Evolutionary conservation across 129 eudicot genomes (phyloP), one percentile per base, ranked within the genome.

Genomic region (Saposhnikovia divaricata): DNA sequence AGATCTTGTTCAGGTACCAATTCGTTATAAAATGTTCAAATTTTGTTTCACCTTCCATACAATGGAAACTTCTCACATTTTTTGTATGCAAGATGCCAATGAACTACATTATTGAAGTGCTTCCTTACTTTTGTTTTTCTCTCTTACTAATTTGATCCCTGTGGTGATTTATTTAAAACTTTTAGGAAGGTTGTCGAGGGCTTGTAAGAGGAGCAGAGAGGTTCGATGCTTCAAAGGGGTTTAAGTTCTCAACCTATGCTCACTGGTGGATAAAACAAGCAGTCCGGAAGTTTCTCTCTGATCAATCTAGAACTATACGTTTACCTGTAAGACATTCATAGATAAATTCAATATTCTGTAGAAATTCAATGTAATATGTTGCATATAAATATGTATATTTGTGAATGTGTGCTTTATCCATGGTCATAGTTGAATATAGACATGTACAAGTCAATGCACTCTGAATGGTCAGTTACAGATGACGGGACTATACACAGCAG

Each of bases 181-280:
- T 61, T 59, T 87, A 96, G 97, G 99, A 90, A 92, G 99, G 99
- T 78, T 89, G 93, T 74, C 86, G 91, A 78, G 99, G 99, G 48
- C 94, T 96, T 44, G 89, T 92, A 70, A 85, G 87, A 84, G 96
- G 98, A 27, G 89, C 92, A 55, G 99, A 96, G 85, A 96, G 92
- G 79, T 96, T 96, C 78, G 99, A 96, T 63, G 91, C 93, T 53
- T 82, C 93, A 23, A 92, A 84, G 84, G 99, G 99, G 79, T 96
- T 92, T 79, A 96, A 92, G 68, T 92, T 96, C 88, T 96, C 98
- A 34, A 96, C 99, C 16, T 96, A 96, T 72, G 99, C 98, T 83
- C 97, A 92, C 81, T 96, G 99, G 99, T 96, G 99, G 99, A 96
- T 96, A 48, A 89, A 84, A 80, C 98, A 96, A 80, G 95, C 99